Percentiles rank a stretch among this genome's conserved stretches.
phyloP scores from a whole-genome alignment of 78 protist species.

The Dictyostelium capitatum region DNA sequence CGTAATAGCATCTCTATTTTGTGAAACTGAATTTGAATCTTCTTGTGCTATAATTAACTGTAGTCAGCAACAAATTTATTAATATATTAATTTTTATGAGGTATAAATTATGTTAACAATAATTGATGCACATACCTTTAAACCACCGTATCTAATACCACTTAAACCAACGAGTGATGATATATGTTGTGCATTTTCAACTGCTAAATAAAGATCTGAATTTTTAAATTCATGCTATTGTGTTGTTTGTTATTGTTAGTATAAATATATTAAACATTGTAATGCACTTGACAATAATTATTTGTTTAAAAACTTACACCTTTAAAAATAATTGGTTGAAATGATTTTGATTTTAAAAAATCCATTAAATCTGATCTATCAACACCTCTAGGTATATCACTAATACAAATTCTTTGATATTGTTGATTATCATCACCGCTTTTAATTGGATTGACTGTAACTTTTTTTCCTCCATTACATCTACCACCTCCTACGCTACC shows the following conservation, averaged over 20 bases:
- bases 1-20: neutral
- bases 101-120: neutral
- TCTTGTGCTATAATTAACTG: constrained; percentile 32
- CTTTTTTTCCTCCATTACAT: neutral
- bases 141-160: constrained; percentile 43
- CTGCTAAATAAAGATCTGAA: neutral
- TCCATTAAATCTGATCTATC: constrained; percentile 42
- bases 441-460: neutral
- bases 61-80: neutral
- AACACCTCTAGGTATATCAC: constrained; percentile 3
- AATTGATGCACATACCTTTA: constrained; percentile 35
- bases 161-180: neutral
- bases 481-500: constrained; percentile 20
- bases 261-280: neutral
- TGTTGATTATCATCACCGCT: neutral
- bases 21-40: constrained; percentile 3
- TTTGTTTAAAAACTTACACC: constrained; percentile 2
- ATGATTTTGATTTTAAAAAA: constrained; percentile 23
- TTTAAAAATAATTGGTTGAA: constrained; percentile 33
- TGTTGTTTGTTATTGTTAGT: neutral
- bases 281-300: neutral
- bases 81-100: neutral
- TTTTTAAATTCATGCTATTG: constrained; percentile 37
- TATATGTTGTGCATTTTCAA: constrained; percentile 32
- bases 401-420: constrained; percentile 13